Base-by-base conservation (phyloP, 306 rosid species). In the Pyrus betulifolia region DNA sequence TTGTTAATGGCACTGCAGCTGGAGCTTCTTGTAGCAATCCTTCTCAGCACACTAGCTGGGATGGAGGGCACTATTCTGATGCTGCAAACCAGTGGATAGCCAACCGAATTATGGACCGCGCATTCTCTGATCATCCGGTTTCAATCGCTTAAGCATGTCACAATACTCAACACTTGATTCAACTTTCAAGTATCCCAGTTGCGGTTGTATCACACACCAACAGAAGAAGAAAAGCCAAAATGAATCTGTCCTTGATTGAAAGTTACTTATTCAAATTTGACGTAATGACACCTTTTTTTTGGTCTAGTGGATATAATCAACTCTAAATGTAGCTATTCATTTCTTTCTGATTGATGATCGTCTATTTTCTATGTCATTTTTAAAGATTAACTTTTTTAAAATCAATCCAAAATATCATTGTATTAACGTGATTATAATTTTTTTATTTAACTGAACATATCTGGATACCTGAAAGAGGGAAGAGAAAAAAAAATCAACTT, bases 41-140 rank as follows among this genome's bases (percentile, higher is more conserved):
- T 57, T 58, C 76, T 14, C 13, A 58, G 38, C 65, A 45, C 74
- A 79, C 79, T 6, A 83, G 52, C 64, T 79, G 81, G 83, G 86
- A 78, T 23, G 67, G 71, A 11, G 49, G 76, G 38, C 86, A 79
- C 74, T 75, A 79, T 49, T 42, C 83, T 2, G 71, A 78, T 14
- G 80, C 86, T 28, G 83, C 86, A 44, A 83, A 71, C 52, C 44
- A 70, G 30, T 79, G 83, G 81, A 15, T 54, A 35, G 80, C 77
- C 30, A 11, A 70, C 52, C 45, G 60, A 33, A 19, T 78, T 6
- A 15, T 64, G 22, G 74, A 54, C 9, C 77, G 86, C 45, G n/a
- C 70, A 11, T 74, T 72, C 19, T 82, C 80, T 11, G 74, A 74
- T 76, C 82, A 74, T 70, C 77, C 64, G 25, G 31, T 76, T 57